Conservation (phyloP, 1,139 yeast species). For the Yamadazyma songkhlaensis region DNA sequence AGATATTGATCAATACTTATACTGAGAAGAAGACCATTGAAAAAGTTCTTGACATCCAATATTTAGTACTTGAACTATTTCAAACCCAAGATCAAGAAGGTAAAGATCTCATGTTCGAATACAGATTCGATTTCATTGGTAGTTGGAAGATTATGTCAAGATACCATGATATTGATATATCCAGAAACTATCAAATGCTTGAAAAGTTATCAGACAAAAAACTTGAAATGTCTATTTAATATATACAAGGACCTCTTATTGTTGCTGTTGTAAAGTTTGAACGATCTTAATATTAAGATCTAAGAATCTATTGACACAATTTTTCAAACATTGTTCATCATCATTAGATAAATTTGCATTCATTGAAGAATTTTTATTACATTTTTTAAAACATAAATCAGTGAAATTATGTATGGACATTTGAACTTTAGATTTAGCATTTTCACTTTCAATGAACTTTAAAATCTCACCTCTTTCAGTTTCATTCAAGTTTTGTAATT, state of each 20-base stretch:
- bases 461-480: constrained; percentile 70
- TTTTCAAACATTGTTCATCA: constrained; percentile 73
- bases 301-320: constrained; percentile 81
- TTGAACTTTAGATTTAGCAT: constrained; percentile 85
- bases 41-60: constrained; percentile 20
- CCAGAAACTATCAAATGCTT: background rate
- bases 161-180: background rate
- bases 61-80: constrained; percentile 11
- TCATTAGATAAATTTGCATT: constrained; percentile 48
- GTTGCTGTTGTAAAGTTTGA: constrained; percentile 44
- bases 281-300: constrained; percentile 88
- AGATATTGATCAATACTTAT: constrained; percentile 27
- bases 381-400: constrained; percentile 86
- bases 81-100: constrained; percentile 17
- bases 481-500: constrained; percentile 66
- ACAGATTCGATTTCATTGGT: constrained; percentile 34
- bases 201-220: background rate
- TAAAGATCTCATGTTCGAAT: constrained; percentile 19
- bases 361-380: constrained; percentile 54
- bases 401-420: constrained; percentile 83
- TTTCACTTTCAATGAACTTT: constrained; percentile 76
- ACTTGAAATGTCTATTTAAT: constrained; percentile 3
- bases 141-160: constrained; percentile 20
- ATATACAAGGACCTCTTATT: constrained; percentile 6
- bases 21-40: constrained; percentile 12